Conservation (phyloP, 345 rosid species). For the Arabidopsis arenosa region DNA sequence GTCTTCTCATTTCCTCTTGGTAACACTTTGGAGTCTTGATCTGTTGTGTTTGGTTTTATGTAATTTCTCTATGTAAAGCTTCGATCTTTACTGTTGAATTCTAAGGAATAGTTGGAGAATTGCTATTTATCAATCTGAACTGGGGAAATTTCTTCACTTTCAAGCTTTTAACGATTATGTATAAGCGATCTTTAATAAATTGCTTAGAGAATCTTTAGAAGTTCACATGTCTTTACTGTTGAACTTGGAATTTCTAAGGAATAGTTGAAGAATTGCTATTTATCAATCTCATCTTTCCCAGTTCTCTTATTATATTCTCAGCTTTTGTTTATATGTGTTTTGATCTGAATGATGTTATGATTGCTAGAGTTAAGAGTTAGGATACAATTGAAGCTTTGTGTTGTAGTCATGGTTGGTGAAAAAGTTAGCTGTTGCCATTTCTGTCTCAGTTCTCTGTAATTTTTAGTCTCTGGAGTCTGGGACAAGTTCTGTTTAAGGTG, state of each 20-base stretch:
- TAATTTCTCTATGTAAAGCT: slow-evolving; percentile 1
- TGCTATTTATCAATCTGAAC: not conserved
- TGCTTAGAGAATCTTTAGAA: too few relatives aligned
- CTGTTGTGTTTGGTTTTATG: slow-evolving; percentile 1
- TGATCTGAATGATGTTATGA: not conserved
- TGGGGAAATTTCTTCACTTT: not conserved
- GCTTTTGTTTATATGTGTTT: not conserved
- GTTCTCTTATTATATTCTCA: not conserved
- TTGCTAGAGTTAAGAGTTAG: not conserved
- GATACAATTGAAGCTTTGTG: not conserved
- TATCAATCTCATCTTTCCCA: not conserved
- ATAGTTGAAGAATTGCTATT: not conserved
- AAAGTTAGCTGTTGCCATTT: not conserved
- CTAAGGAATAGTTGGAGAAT: slow-evolving; percentile 13
- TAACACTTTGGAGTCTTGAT: slow-evolving; percentile 59
- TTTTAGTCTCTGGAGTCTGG: not conserved
- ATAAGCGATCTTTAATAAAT: too few relatives aligned
- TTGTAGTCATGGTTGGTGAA: slow-evolving; percentile 1
- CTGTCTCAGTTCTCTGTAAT: not conserved
- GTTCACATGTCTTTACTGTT: not conserved
- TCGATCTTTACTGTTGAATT: slow-evolving; percentile 8
- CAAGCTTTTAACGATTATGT: too few relatives aligned
- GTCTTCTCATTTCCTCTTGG: slow-evolving; percentile 79
- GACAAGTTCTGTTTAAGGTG: not conserved
- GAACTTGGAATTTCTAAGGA: not conserved